Evolutionary conservation across 768 basidiomycete species (phyloP), one percentile per base, ranked within the genome.

Genomic region (Leucocoprinus leucothites): DNA sequence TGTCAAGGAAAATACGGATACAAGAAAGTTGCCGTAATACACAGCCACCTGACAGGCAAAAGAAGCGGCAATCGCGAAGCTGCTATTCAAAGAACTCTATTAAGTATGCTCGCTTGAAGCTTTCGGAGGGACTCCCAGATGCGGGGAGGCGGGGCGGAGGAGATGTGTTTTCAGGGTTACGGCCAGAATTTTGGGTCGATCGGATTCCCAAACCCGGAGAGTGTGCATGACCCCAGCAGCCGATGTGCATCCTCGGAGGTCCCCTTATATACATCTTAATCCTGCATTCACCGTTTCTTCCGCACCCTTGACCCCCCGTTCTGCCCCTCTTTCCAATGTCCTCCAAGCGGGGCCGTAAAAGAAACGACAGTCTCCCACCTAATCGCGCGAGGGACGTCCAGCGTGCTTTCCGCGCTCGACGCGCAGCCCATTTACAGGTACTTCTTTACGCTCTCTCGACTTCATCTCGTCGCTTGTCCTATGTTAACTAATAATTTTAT

Each of bases 311-410:
- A 45, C 24, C 41, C 28, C 44, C 41, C 58, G 58, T 60, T 64
- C 65, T 62, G 58, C 65, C 63, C 65, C 62, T 65, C 66, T 61
- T 60, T 63, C 67, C 64, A 54, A 91, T 89, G 87, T 91, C 89
- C 63, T 91, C 89, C 59, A 93, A 91, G 74, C 85, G 91, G 64
- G 91, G 91, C 58, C 82, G 91, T 64, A 92, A 92, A 65, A 77
- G 90, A 67, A 87, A 89, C 69, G 86, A 89, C 69, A 86, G 82
- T 64, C 81, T 89, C 44, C 87, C 88, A 56, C 87, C 87, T 3
- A 88, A 88, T 63, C 83, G 91, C 59, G 91, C 92, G 25, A 76
- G 93, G 56, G 93, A 94, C 64, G 90, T 94, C 16, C 92, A 95
- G 67, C 74, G 92, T 65, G 92, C 91, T 8, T 95, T 94, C 74